phyloP scores from a whole-genome alignment of 176 grass and related monocot species.

The Canna indica region DNA sequence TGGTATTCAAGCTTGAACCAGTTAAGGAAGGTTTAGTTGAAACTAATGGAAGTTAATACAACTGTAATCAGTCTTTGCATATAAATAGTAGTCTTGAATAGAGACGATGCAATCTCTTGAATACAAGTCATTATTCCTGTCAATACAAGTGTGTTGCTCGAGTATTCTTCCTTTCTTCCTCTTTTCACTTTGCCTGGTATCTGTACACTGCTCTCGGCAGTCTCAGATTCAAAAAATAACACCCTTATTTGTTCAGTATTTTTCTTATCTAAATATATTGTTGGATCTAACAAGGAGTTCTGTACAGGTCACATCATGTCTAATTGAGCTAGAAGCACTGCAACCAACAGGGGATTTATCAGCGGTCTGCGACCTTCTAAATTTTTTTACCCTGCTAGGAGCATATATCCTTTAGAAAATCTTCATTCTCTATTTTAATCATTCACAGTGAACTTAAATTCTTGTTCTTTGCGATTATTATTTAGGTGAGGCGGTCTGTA shows the following conservation, averaged over 20 bases:
- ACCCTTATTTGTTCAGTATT: not conserved
- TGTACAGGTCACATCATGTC: conserved; percentile 72
- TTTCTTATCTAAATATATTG: not conserved
- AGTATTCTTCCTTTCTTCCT: too few relatives aligned
- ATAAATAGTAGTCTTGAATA: too few relatives aligned
- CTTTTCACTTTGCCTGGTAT: too few relatives aligned
- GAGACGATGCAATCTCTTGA: too few relatives aligned
- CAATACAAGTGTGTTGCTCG: too few relatives aligned
- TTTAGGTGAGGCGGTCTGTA: conserved; percentile 89
- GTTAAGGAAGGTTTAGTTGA: too few relatives aligned
- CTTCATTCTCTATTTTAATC: not conserved
- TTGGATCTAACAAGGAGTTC: not conserved
- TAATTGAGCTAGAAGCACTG: conserved; percentile 89
- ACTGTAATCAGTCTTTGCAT: too few relatives aligned
- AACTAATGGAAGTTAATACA: too few relatives aligned
- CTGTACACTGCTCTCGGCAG: too few relatives aligned
- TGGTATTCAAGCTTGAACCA: too few relatives aligned
- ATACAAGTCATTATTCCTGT: too few relatives aligned
- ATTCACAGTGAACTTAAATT: not conserved
- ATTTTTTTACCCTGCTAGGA: not conserved
- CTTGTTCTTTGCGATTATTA: not conserved
- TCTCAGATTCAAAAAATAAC: too few relatives aligned
- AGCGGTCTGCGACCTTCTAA: conserved; percentile 42
- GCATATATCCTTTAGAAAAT: not conserved
- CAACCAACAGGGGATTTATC: conserved; percentile 89